Conservation (phyloP, 2,329 filamentous ascomycete genomes). For the Fusarium sp. region DNA sequence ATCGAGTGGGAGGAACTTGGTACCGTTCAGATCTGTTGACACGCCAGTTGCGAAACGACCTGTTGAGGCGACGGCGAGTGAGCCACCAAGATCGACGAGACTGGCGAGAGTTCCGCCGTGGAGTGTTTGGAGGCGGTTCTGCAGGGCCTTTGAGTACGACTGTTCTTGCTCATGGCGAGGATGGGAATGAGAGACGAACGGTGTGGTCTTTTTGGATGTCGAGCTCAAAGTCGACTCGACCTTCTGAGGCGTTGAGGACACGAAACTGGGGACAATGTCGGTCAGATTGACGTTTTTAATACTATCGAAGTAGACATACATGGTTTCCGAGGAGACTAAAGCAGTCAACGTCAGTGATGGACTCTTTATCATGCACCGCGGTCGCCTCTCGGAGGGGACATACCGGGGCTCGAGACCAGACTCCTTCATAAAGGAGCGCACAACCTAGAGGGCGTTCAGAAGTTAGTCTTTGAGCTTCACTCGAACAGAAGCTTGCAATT, state of each 20-base stretch:
- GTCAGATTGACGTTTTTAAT: neutral
- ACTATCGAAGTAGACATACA: slow-evolving; percentile 10
- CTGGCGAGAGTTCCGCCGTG: slow-evolving; percentile 83
- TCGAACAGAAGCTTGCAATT: rapidly evolving
- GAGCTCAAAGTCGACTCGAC: slow-evolving; percentile 78
- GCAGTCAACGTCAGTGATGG: neutral
- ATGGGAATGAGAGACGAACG: slow-evolving; percentile 54
- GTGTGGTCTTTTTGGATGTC: slow-evolving; percentile 79
- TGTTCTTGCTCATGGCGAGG: rapidly evolving
- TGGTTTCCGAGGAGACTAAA: slow-evolving; percentile 45
- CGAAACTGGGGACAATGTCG: slow-evolving; percentile 62
- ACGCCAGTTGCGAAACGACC: slow-evolving; percentile 71
- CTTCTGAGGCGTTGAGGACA: slow-evolving; percentile 69
- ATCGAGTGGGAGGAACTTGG: rapidly evolving
- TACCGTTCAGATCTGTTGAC: slow-evolving; percentile 71
- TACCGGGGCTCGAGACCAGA: slow-evolving; percentile 92
- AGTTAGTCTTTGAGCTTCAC: neutral
- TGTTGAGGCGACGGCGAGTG: slow-evolving; percentile 70
- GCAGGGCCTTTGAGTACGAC: rapidly evolving
- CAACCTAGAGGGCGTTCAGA: slow-evolving; percentile 64
- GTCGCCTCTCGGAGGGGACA: neutral
- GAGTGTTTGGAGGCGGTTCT: slow-evolving; percentile 80
- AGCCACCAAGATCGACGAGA: slow-evolving; percentile 74
- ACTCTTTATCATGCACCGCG: rapidly evolving
- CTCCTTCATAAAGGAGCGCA: slow-evolving; percentile 84